Conservation (phyloP, 192 early-diverging fungal genomes). For the Coemansia erecta region DNA sequence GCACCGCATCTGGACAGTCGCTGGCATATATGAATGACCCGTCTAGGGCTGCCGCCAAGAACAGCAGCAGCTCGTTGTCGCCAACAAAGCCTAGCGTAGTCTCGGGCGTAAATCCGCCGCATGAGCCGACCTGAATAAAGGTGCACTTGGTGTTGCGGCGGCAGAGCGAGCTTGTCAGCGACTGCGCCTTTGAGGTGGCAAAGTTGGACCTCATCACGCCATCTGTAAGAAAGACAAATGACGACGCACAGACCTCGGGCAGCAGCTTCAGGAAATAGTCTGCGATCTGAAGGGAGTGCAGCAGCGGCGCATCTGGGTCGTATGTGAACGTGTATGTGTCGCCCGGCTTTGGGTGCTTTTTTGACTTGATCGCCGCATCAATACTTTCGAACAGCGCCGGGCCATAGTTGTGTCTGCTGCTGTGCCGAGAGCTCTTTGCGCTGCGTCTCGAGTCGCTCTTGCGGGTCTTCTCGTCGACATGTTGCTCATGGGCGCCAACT, state of each 20-base stretch:
- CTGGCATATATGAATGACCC: constrained; percentile 71
- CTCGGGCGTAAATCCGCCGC: constrained; percentile 62
- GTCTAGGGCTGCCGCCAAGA: constrained; percentile 63
- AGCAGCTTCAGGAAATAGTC: constrained; percentile 53
- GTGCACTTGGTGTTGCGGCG: constrained; percentile 64
- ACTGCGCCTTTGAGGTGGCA: constrained; percentile 57
- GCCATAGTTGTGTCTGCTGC: too few relatives aligned
- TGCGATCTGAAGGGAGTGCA: constrained; percentile 48
- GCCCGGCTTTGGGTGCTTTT: constrained; percentile 23
- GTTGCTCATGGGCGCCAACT: not conserved
- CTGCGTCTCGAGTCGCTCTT: constrained; percentile 8
- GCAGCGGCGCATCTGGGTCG: constrained; percentile 47
- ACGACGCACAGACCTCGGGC: constrained; percentile 52
- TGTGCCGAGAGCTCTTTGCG: not conserved
- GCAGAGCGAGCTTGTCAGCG: constrained; percentile 41
- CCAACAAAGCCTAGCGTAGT: constrained; percentile 73
- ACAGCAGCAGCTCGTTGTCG: constrained; percentile 73
- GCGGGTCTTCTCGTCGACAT: not conserved
- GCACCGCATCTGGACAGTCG: constrained; percentile 55
- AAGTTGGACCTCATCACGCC: constrained; percentile 75
- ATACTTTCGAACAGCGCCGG: not conserved
- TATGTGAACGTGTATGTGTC: constrained; percentile 40
- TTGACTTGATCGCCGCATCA: constrained; percentile 17
- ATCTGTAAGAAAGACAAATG: constrained; percentile 67
- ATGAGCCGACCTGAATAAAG: constrained; percentile 70